phyloP scores from a whole-genome alignment of 1,284 basidiomycete species.

The Sphaerobolus stellatus region DNA sequence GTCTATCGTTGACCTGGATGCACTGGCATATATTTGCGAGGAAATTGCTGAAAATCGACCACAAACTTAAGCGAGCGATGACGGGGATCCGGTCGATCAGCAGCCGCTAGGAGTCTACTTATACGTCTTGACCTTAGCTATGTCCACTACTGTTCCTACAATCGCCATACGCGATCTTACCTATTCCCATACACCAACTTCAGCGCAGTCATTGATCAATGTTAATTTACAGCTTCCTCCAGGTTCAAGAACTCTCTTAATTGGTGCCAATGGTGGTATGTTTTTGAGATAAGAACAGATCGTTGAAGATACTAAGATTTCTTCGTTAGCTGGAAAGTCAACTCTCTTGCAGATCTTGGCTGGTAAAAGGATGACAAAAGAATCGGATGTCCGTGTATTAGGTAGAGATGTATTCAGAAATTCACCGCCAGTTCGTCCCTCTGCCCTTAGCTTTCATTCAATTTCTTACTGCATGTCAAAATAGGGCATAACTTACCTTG shows the following conservation, averaged over 20 bases:
- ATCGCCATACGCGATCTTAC: slow-evolving; percentile 62
- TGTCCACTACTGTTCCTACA: slow-evolving; percentile 23
- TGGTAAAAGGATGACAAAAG: slow-evolving; percentile 76
- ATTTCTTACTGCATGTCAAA: neutral
- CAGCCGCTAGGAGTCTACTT: no score
- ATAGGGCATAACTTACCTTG: slow-evolving; percentile 83
- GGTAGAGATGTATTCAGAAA: slow-evolving; percentile 83
- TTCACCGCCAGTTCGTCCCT: slow-evolving; percentile 39
- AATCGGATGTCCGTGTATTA: slow-evolving; percentile 70
- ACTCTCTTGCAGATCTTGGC: slow-evolving; percentile 93
- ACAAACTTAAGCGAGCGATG: no score
- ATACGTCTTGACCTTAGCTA: neutral
- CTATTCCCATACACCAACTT: slow-evolving; percentile 52
- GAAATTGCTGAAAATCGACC: no score
- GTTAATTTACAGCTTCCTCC: slow-evolving; percentile 65
- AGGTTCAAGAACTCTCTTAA: slow-evolving; percentile 78
- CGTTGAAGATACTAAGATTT: slow-evolving; percentile 4
- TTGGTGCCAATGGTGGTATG: slow-evolving; percentile 90
- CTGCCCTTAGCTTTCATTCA: neutral
- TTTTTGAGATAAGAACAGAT: slow-evolving; percentile 6
- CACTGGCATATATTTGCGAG: no score
- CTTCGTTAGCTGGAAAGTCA: slow-evolving; percentile 94
- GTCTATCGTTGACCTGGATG: no score
- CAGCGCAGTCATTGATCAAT: slow-evolving; percentile 56
- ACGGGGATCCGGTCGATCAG: no score